Conservation (phyloP, 768 basidiomycete genomes). For the Terana coerulea region DNA sequence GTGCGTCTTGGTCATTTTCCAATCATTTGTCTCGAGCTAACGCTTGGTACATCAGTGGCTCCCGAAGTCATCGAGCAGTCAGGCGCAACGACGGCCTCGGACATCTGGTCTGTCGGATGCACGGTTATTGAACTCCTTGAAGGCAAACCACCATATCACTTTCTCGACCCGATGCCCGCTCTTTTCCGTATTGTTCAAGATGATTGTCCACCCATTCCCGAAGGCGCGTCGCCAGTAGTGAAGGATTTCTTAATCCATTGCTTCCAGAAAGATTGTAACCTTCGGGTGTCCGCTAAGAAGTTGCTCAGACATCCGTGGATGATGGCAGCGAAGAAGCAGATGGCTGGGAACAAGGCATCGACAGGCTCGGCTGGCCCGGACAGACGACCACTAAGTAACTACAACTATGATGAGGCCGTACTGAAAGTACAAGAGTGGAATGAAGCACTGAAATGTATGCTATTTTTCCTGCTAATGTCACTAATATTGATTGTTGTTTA, state of each 20-base stretch:
- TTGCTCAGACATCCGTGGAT: slow-evolving; percentile 95
- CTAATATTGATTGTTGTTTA: slow-evolving; percentile 25
- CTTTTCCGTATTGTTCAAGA: slow-evolving; percentile 98
- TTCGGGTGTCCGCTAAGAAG: slow-evolving; percentile 93
- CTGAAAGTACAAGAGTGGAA: slow-evolving; percentile 98
- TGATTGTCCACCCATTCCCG: slow-evolving; percentile 94
- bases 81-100: slow-evolving; percentile 94
- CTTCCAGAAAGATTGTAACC: slow-evolving; percentile 96
- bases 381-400: slow-evolving; percentile 63
- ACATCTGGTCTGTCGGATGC: slow-evolving; percentile 90
- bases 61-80: slow-evolving; percentile 99
- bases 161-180: slow-evolving; percentile 96
- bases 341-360: slow-evolving; percentile 39
- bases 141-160: slow-evolving; percentile 93
- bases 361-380: slow-evolving; percentile 32
- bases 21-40: not conserved
- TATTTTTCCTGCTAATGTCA: slow-evolving; percentile 5
- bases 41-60: slow-evolving; percentile 66
- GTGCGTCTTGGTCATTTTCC: slow-evolving; percentile 56
- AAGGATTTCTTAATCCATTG: slow-evolving; percentile 97
- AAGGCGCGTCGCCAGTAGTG: slow-evolving; percentile 91
- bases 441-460: slow-evolving; percentile 84
- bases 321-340: slow-evolving; percentile 76
- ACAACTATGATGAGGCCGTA: slow-evolving; percentile 92
- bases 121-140: slow-evolving; percentile 94